Conservation (phyloP, 23 red algal genomes). For the Gracilaria gracilis region DNA sequence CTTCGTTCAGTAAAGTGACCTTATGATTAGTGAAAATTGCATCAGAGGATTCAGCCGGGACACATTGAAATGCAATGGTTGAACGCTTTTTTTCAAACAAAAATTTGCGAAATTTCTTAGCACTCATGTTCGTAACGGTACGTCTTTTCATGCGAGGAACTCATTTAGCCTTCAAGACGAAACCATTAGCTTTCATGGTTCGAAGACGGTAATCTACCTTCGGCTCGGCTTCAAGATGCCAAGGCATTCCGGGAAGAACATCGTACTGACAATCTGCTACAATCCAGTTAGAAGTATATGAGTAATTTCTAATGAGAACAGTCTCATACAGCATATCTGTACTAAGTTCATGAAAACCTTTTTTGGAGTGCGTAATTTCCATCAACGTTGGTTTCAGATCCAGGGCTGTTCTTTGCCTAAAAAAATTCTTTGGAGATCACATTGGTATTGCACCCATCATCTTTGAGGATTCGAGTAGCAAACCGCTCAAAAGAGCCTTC, state of each 20-base stretch:
- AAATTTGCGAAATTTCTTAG: conserved; percentile 38
- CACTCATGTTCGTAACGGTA: neutral
- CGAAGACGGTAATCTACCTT: neutral
- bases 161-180: neutral
- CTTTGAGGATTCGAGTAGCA: neutral
- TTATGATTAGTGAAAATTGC: no score
- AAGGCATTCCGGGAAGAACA: neutral
- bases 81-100: neutral
- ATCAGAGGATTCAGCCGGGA: no score
- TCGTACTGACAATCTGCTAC: neutral
- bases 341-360: neutral
- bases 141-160: no score
- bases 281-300: neutral
- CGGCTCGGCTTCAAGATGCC: neutral
- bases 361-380: neutral
- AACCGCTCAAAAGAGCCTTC: neutral
- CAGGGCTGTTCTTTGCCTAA: neutral
- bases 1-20: no score
- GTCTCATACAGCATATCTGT: neutral
- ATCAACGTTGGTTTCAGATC: neutral
- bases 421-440: neutral
- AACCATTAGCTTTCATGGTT: neutral
- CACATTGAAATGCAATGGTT: neutral
- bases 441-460: conserved; percentile 58
- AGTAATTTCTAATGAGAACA: neutral